Evolutionary conservation across 1,139 yeast genomes (phyloP).

Genomic region (Petasospora fabianii): DNA sequence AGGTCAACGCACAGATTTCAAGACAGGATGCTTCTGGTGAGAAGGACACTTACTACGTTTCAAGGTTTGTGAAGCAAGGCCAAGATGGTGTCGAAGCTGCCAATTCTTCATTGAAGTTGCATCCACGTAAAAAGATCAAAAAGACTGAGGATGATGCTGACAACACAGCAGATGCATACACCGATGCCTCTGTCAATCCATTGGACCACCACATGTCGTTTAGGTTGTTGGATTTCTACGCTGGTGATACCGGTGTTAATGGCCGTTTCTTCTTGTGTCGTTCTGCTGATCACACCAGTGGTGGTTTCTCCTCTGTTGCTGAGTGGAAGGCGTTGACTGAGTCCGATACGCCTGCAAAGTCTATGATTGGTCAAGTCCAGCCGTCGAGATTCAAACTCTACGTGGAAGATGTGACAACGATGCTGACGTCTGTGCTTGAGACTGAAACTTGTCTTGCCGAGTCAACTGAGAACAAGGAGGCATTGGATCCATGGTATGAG

Average conservation of each 20-base stretch:
- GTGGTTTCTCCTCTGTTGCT: conserved; percentile 33
- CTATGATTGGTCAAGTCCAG: conserved; percentile 22
- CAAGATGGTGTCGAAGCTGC: conserved; percentile 18
- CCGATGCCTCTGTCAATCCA: conserved; percentile 45
- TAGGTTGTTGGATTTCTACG: conserved; percentile 40
- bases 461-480: background rate
- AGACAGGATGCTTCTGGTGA: conserved; percentile 38
- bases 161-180: conserved; percentile 18
- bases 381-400: conserved; percentile 45
- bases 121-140: conserved; percentile 16
- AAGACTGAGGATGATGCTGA: conserved; percentile 11
- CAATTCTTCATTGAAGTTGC: conserved; percentile 11
- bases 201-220: conserved; percentile 37
- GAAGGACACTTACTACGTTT: conserved; percentile 42
- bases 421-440: conserved; percentile 28
- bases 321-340: conserved; percentile 17
- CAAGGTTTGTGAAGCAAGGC: conserved; percentile 33
- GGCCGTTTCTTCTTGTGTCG: conserved; percentile 47
- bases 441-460: conserved; percentile 9
- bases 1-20: conserved; percentile 33
- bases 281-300: conserved; percentile 39
- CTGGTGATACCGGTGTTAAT: conserved; percentile 46
- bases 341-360: conserved; percentile 19
- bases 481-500: conserved; percentile 39
- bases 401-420: conserved; percentile 45